Evolutionary conservation across 495 filamentous ascomycete species (phyloP).

Genomic region (Penicillium mononematosum): DNA sequence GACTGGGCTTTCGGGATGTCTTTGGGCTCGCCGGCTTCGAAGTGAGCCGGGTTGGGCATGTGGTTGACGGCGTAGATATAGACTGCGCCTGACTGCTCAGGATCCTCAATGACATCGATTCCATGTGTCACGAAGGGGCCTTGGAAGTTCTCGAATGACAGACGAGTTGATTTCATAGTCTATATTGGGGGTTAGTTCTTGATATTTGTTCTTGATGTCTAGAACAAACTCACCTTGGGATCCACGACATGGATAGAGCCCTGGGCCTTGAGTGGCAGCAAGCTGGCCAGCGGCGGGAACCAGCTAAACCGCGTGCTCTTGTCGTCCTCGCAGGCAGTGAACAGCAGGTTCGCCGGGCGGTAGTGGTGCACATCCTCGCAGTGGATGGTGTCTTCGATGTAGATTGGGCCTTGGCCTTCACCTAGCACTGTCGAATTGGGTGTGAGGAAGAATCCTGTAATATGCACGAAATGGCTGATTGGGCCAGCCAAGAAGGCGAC

Average conservation of each 20-base stretch:
- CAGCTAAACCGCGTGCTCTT: conserved; percentile 47
- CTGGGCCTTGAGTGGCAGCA: conserved; percentile 34
- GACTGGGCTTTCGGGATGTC: conserved; percentile 42
- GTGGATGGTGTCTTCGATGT: conserved; percentile 52
- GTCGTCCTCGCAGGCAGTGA: conserved; percentile 56
- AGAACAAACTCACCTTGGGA: conserved; percentile 38
- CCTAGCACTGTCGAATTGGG: conserved; percentile 30
- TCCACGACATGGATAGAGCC: conserved; percentile 57
- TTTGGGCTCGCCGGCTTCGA: conserved; percentile 13
- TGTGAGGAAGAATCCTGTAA: conserved; percentile 33
- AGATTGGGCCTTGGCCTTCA: conserved; percentile 35
- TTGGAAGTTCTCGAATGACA: conserved; percentile 52
- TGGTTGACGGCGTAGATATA: conserved; percentile 65
- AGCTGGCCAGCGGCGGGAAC: conserved; percentile 53
- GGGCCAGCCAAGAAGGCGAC: conserved; percentile 34
- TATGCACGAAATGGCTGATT: conserved; percentile 26
- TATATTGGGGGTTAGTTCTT: conserved; percentile 18
- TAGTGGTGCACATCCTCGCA: conserved; percentile 64
- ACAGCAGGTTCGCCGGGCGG: conserved; percentile 46
- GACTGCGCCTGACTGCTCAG: conserved; percentile 42
- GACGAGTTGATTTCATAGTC: conserved; percentile 50
- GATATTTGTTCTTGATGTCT: not conserved
- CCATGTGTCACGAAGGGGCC: conserved; percentile 59
- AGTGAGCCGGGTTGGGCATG: conserved; percentile 44
- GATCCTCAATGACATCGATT: conserved; percentile 55